phyloP scores from a whole-genome alignment of 23 red algal genomes.

The Pyropia haitanensis region DNA sequence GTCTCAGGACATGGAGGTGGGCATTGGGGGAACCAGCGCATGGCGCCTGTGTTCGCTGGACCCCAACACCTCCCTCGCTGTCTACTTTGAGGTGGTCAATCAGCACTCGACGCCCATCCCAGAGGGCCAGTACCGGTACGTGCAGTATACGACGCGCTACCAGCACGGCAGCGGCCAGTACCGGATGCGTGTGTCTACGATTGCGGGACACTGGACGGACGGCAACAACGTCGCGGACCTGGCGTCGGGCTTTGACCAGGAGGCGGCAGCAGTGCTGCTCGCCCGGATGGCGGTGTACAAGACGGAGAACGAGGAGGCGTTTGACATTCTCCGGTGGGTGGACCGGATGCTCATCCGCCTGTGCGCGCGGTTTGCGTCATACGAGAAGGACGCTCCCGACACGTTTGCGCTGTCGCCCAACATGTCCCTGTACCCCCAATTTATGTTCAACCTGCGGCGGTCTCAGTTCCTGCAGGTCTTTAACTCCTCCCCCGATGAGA shows the following conservation, averaged over 20 bases:
- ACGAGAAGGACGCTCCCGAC: slow-evolving; percentile 77
- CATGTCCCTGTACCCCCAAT: slow-evolving; percentile 95
- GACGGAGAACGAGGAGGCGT: slow-evolving; percentile 98
- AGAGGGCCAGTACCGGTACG: slow-evolving; percentile 88
- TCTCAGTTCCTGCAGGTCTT: slow-evolving; percentile 92
- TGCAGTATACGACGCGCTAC: slow-evolving; percentile 89
- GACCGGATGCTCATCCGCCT: slow-evolving; percentile 96
- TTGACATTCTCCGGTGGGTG: slow-evolving; percentile 98
- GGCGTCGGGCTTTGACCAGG: slow-evolving; percentile 88
- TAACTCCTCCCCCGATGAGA: slow-evolving; percentile 92
- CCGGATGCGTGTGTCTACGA: slow-evolving; percentile 77
- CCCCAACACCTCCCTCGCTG: slow-evolving; percentile 62
- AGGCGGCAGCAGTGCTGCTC: slow-evolving; percentile 90
- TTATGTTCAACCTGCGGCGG: slow-evolving; percentile 95
- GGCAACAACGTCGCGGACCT: slow-evolving; percentile 71
- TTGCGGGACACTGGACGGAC: slow-evolving; percentile 81
- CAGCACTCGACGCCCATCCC: slow-evolving; percentile 77
- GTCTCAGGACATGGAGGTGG: slow-evolving; percentile 82
- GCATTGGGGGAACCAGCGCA: slow-evolving; percentile 90
- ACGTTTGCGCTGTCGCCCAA: slow-evolving; percentile 67
- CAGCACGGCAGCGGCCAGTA: slow-evolving; percentile 70
- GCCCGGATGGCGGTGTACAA: slow-evolving; percentile 92
- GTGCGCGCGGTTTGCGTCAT: slow-evolving; percentile 84
- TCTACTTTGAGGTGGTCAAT: slow-evolving; percentile 94
- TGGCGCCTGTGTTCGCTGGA: slow-evolving; percentile 85